Conservation (phyloP, 164 flowering plant species). For the Euptelea pleiosperma region DNA sequence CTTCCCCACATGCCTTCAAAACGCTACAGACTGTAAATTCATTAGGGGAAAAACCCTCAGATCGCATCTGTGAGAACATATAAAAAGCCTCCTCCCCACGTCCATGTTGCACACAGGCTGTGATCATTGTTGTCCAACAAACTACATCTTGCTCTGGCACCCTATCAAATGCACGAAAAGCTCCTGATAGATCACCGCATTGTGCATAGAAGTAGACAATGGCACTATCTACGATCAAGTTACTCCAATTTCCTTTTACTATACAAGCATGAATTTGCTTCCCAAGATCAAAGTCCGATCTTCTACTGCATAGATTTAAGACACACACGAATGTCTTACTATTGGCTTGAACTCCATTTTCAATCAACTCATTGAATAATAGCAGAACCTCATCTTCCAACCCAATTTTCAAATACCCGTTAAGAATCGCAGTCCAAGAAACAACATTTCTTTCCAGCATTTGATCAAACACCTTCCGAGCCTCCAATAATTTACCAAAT, state of each 20-base stretch:
- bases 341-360: conserved; percentile 37
- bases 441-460: conserved; percentile 58
- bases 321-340: conserved; percentile 60
- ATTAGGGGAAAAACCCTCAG: conserved; percentile 49
- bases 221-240: conserved; percentile 61
- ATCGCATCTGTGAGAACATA: conserved; percentile 49
- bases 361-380: conserved; percentile 37
- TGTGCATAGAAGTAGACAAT: conserved; percentile 61
- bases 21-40: conserved; percentile 66
- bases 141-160: conserved; percentile 64
- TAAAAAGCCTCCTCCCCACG: conserved; percentile 43
- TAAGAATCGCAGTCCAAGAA: conserved; percentile 76
- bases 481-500: conserved; percentile 40
- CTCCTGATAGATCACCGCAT: conserved; percentile 49
- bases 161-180: conserved; percentile 46
- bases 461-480: conserved; percentile 69
- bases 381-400: conserved; percentile 43
- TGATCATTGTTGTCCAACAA: conserved; percentile 71
- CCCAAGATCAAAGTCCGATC: conserved; percentile 55
- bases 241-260: conserved; percentile 50
- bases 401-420: conserved; percentile 56
- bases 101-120: conserved; percentile 64
- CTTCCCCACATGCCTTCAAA: conserved; percentile 77
- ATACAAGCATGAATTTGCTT: conserved; percentile 63
- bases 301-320: conserved; percentile 60